phyloP scores from a whole-genome alignment of 1,284 basidiomycete genomes.

The Pseudozyma pruni region DNA sequence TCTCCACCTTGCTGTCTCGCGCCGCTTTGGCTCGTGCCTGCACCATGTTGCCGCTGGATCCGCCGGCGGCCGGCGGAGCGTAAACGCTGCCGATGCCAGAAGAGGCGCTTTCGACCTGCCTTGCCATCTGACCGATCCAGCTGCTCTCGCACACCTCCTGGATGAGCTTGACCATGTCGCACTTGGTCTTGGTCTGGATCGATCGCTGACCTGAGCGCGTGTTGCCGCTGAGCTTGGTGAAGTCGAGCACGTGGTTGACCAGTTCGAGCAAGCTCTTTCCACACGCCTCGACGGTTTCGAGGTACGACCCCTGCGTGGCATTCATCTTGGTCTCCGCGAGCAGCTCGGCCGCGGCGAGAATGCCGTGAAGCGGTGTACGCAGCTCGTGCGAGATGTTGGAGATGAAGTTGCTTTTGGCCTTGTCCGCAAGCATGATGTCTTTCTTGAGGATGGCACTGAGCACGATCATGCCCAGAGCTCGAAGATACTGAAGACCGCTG shows the following conservation, averaged over 20 bases:
- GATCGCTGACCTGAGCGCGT: constrained; percentile 68
- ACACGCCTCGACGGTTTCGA: constrained; percentile 75
- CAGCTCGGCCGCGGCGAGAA: constrained; percentile 88
- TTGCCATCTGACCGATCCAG: constrained; percentile 90
- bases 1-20: constrained; percentile 75
- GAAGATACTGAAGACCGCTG: constrained; percentile 88
- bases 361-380: constrained; percentile 70
- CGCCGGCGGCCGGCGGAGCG: constrained; percentile 72
- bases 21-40: constrained; percentile 39
- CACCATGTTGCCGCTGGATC: constrained; percentile 10
- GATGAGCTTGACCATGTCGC: constrained; percentile 85
- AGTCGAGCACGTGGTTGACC: constrained; percentile 95
- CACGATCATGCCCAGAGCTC: constrained; percentile 90
- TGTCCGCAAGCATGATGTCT: constrained; percentile 92
- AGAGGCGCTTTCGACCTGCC: constrained; percentile 70
- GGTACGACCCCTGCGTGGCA: constrained; percentile 83
- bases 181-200: constrained; percentile 41
- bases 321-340: constrained; percentile 83
- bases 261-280: constrained; percentile 72
- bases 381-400: constrained; percentile 93
- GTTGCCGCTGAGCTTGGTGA: constrained; percentile 87
- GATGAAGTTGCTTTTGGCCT: constrained; percentile 86
- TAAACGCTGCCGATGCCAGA: constrained; percentile 89
- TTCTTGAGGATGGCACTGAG: constrained; percentile 91
- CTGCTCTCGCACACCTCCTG: constrained; percentile 95